Conservation (phyloP, 2,329 filamentous ascomycete species). For the Calonectria leucothoes region DNA sequence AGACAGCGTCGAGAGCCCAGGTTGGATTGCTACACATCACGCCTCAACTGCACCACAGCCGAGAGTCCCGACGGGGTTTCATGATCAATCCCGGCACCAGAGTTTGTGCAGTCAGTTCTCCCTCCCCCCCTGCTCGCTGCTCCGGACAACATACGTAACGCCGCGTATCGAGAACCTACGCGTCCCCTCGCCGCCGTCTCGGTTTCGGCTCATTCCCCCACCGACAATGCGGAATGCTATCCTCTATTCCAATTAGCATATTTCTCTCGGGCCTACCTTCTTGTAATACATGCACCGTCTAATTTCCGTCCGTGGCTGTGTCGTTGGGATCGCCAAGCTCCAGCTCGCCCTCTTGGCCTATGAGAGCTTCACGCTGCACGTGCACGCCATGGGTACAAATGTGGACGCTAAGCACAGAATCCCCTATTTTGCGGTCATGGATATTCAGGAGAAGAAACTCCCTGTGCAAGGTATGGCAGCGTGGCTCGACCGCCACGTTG, state of each 20-base stretch:
- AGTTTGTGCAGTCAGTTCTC: not conserved
- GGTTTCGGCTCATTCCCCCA: not conserved
- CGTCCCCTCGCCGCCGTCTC: conserved; percentile 2
- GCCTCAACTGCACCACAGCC: not conserved
- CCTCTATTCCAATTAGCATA: not conserved
- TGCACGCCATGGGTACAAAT: not conserved
- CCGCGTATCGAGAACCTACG: conserved; percentile 16
- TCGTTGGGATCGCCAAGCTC: not conserved
- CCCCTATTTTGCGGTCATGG: not conserved
- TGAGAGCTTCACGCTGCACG: not conserved
- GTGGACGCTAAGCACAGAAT: not conserved
- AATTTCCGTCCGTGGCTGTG: conserved; percentile 8
- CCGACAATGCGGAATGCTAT: not conserved
- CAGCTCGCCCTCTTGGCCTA: not conserved
- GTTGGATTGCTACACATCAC: not conserved
- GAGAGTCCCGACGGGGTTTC: not conserved
- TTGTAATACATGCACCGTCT: not conserved
- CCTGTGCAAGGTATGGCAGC: not conserved
- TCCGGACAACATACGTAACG: conserved; percentile 16
- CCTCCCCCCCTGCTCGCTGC: conserved; percentile 1
- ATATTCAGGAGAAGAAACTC: not conserved
- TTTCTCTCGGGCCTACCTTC: not conserved
- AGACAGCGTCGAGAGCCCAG: not conserved
- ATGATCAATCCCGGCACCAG: not conserved
- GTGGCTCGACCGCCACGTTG: not conserved